Conservation (phyloP, 169 alveolate species). For the Eimeria sp. region DNA sequence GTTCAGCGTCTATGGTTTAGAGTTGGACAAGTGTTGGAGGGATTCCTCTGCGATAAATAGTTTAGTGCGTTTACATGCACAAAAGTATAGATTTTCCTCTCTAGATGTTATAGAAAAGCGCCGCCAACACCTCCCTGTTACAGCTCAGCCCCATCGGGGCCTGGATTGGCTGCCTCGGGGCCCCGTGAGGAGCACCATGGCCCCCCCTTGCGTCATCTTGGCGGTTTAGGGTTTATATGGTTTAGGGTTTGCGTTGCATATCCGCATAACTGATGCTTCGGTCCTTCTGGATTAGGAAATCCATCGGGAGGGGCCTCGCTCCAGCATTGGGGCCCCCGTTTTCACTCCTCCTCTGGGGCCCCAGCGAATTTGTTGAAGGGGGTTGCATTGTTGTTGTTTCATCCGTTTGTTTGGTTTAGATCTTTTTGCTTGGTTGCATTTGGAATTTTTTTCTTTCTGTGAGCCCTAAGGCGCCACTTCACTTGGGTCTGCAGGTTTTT, state of each 20-base stretch:
- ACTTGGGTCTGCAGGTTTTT: too few relatives aligned
- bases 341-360: neutral
- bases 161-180: neutral
- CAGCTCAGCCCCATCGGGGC: conserved; percentile 1
- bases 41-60: neutral
- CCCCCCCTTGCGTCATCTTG: neutral
- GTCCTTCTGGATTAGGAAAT: neutral
- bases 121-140: neutral
- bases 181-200: conserved; percentile 2
- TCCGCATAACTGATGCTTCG: neutral
- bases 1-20: neutral
- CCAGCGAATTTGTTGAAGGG: neutral
- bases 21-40: neutral
- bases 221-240: neutral
- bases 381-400: neutral
- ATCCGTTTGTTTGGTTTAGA: neutral
- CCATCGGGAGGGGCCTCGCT: neutral
- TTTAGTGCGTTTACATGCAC: neutral
- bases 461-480: neutral
- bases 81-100: neutral
- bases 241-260: neutral
- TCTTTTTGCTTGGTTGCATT: neutral
- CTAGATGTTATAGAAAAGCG: neutral
- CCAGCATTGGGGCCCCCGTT: conserved; percentile 23
- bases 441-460: neutral